phyloP scores from a whole-genome alignment of 176 grass and related monocot genomes.

The maize (Zea mays) region Zm-B73-REFERENCE-NAM-5.0 NC_050097.1:14936501-14937000 shows the following conservation, averaged over 20 bases:
- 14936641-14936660: background rate
- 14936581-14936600: background rate
- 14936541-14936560: background rate
- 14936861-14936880: slow-evolving; percentile 60
- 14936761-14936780: slow-evolving; percentile 52
- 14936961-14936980: slow-evolving; percentile 5
- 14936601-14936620: background rate
- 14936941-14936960: background rate
- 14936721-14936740: slow-evolving; percentile 37
- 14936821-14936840: slow-evolving; percentile 79
- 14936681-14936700: background rate
- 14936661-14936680: background rate
- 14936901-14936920: background rate
- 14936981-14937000: slow-evolving; percentile 34
- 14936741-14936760: background rate
- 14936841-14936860: slow-evolving; percentile 81
- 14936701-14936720: slow-evolving; percentile 47
- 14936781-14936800: slow-evolving; percentile 60
- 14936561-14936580: background rate
- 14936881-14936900: slow-evolving; percentile 37
- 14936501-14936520: background rate
- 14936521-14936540: slow-evolving; percentile 3
- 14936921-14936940: background rate
- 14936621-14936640: background rate
- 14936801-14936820: slow-evolving; percentile 56